Evolutionary conservation across 2,329 filamentous ascomycete genomes (phyloP), one percentile per base, ranked within the genome.

Genomic region (Ascochyta lentis): DNA sequence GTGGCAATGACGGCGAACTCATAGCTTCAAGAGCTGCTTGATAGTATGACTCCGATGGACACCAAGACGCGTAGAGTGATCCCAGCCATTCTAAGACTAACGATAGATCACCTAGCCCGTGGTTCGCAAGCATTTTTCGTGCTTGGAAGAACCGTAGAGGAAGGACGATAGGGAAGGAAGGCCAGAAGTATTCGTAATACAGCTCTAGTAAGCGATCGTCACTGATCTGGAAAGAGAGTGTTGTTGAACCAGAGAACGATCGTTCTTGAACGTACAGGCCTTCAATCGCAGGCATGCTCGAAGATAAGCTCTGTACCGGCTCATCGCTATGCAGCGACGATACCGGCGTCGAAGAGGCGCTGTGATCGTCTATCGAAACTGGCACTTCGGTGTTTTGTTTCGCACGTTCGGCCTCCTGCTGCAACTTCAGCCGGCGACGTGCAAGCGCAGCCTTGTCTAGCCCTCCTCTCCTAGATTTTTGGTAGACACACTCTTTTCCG

Each of bases 81-180:
- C 71, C 71, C 13, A 74, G 66, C 60, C 66, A 75, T 40, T 72
- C 59, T 13, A 73, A 34, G 10, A 72, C 69, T 23, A 65, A 49
- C 13, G 72, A 23, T 7, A 74, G 50, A 6, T 58, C 58, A 1
- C 62, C 56, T 56, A 73, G 54, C 12, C 59, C 63, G 47, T 73
- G 68, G 9, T 63, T 53, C 6, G 43, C 38, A 1, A 39, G 51
- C 33, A 57, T 24, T 16, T 52, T 66, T 31, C 69, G 61, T 29
- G 54, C 72, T 61, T 56, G 71, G 57, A 63, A 71, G 74, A 39
- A 79, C 62, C 63, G 76, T 26, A 77, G 68, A 0, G 84, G 84
- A 3, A 84, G 76, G 1, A 85, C 68, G 43, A 86, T 78, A 0
- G 84, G 84, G 66, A 85, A 83, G 0, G 79, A 73, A 0, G 78